A percentile compares a stretch with the other conserved stretches of the same genome.
These are phyloP conservation scores for Lumnitzera racemosa DNA, from an alignment of 345 rosid species.

Conservation along the genomic window DNA sequence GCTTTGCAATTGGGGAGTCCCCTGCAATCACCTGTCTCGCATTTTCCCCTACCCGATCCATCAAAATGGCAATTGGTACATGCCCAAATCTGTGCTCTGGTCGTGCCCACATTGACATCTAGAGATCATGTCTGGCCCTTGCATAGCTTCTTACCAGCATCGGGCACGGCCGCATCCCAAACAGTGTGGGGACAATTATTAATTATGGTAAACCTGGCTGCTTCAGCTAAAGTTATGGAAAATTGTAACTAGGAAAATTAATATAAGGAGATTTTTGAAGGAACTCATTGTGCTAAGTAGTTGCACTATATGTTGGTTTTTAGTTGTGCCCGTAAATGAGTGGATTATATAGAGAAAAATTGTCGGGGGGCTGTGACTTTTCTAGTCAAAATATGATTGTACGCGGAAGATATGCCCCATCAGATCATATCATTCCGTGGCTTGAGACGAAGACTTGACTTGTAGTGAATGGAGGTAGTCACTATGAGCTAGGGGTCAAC, in stretches of 20 bases:
- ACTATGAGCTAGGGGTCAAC: too few relatives aligned
- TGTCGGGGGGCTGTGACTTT: too few relatives aligned
- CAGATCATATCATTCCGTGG: too few relatives aligned
- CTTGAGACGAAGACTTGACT: too few relatives aligned
- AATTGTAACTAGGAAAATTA: background rate
- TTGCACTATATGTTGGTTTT: background rate
- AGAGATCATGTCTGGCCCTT: conserved; percentile 17
- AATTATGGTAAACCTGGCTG: conserved; percentile 12
- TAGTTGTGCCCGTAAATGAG: too few relatives aligned
- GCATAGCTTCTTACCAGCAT: conserved; percentile 21
- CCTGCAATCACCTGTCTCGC: conserved; percentile 20
- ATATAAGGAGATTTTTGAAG: conserved; percentile 2
- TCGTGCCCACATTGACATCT: conserved; percentile 7
- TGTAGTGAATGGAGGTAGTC: too few relatives aligned
- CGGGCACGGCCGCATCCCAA: conserved; percentile 21
- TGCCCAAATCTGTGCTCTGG: conserved; percentile 16
- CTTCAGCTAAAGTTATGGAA: background rate
- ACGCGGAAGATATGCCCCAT: too few relatives aligned
- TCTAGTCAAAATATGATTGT: too few relatives aligned
- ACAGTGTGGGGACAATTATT: conserved; percentile 21
- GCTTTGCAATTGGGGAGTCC: conserved; percentile 12
- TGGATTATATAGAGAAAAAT: too few relatives aligned
- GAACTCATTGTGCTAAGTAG: background rate
- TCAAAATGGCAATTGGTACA: conserved; percentile 23
- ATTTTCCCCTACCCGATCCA: conserved; percentile 16